Base-by-base conservation (phyloP, 345 rosid species). In the Camelina sativa region DNA sequence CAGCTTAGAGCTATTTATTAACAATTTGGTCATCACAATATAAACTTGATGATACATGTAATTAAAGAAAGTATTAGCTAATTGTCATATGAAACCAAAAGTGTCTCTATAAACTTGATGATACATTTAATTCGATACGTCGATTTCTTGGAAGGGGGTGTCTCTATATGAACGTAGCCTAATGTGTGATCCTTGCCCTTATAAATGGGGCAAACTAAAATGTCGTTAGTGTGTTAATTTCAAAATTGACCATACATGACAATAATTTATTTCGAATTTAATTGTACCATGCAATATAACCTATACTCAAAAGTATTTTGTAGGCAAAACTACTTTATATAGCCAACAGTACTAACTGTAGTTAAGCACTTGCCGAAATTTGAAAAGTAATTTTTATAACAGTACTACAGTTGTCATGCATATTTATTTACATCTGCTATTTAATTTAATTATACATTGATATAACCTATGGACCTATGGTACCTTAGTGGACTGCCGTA, bases 101-200 rank as follows among this genome's bases (percentile, higher is more conserved):
- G 41, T 38, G 11, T 28, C 30, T 28, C 30, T 28, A 28, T 28
- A 28, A 25, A 28, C 30, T 28, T 28, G 30, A 28, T 28, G 30
- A 28, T 28, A 28, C 30, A 28, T 28, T 28, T 28, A 28, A 28
- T 28, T 28, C 30, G 71, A 69, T 35, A 63, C 59, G 75, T 69
- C 80, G 37, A 69, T 44, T 76, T 62, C 6, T 54, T 62, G 23
- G 51, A 70, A 38, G 65, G 66, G 57, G 55, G 48, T 75, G 55
- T 75, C 56, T 51, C 47, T 15, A 52, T 67, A 51, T 61, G 50
- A 76, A 69, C 59, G 53, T 69, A 76, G 75, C 35, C 35, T 44
- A 69, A 76, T 47, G 59, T 76, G 65, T 62, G 70, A 76, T 69
- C 22, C 17, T 62, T 76, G n/a, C 75, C 75, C 75, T 62, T 69